These are phyloP conservation scores for Botryotinia narcissicola DNA, from an alignment of 2,329 filamentous ascomycete species.

Conservation along the genomic window DNA sequence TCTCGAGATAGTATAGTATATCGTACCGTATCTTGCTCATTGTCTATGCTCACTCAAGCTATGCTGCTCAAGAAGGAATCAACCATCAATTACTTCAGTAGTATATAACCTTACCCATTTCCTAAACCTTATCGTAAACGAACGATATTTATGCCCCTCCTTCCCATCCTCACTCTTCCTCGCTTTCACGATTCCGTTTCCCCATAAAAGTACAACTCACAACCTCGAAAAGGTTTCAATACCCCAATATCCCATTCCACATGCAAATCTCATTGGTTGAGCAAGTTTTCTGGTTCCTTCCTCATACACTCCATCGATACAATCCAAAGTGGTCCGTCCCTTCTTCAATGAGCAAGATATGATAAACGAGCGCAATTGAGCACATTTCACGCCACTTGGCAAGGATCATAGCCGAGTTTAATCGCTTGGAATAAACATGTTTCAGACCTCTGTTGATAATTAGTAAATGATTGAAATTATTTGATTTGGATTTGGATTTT, in stretches of 20 bases:
- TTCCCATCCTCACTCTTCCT: neutral
- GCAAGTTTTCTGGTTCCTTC: neutral
- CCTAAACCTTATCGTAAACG: neutral
- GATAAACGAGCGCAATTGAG: conserved; percentile 21
- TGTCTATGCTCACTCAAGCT: neutral
- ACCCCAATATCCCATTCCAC: neutral
- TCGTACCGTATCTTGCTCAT: neutral
- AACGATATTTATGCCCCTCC: neutral
- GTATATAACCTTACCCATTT: neutral
- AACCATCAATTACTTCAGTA: too few species aligned
- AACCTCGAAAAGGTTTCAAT: neutral
- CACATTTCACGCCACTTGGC: conserved; percentile 22
- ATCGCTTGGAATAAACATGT: conserved; percentile 7
- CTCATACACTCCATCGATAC: neutral
- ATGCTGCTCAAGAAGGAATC: neutral
- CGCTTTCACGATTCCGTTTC: neutral
- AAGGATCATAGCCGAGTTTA: neutral
- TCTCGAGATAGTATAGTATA: neutral
- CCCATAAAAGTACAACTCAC: neutral
- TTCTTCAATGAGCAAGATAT: neutral
- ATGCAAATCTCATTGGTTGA: neutral
- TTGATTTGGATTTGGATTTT: neutral
- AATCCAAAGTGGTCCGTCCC: neutral
- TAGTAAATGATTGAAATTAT: neutral
- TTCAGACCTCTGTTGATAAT: neutral